Evolutionary conservation across 805 yeast species (phyloP).

Genomic region (Ogataea naganishii): DNA sequence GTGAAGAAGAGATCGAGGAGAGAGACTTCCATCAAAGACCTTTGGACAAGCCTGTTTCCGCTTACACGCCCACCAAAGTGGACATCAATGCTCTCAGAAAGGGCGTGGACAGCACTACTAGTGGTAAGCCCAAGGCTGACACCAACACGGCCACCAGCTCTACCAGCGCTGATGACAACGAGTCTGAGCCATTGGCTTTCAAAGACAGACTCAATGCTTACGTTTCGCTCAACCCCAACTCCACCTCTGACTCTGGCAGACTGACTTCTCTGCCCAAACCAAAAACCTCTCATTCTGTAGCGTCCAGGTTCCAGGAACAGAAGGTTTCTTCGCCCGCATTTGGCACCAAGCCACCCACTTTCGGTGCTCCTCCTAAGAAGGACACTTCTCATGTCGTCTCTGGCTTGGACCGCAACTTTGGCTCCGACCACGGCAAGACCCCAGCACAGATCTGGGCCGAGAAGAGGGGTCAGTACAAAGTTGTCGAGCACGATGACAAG

Average conservation of each 20-base stretch:
- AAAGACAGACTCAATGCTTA: slow-evolving; percentile 30
- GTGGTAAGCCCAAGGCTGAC: slow-evolving; percentile 22
- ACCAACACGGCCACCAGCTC: slow-evolving; percentile 6
- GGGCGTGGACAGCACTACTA: slow-evolving; percentile 37
- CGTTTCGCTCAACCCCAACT: slow-evolving; percentile 18
- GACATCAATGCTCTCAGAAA: slow-evolving; percentile 46
- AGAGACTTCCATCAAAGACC: slow-evolving; percentile 45
- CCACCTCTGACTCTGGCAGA: slow-evolving; percentile 34
- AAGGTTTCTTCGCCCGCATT: slow-evolving; percentile 23
- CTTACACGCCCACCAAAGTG: slow-evolving; percentile 62
- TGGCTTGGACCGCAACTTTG: slow-evolving; percentile 57
- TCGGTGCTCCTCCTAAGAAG: slow-evolving; percentile 19
- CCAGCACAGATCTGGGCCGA: slow-evolving; percentile 98
- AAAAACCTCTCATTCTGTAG: slow-evolving; percentile 40
- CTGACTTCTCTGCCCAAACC: slow-evolving; percentile 59
- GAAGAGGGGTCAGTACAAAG: slow-evolving; percentile 60
- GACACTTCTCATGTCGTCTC: slow-evolving; percentile 41
- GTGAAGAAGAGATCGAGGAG: slow-evolving; percentile 47
- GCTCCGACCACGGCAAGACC: slow-evolving; percentile 67
- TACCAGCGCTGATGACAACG: slow-evolving; percentile 23
- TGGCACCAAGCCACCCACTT: slow-evolving; percentile 25
- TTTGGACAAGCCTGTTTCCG: slow-evolving; percentile 44
- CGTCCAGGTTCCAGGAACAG: slow-evolving; percentile 37
- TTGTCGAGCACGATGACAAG: slow-evolving; percentile 24
- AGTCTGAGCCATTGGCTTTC: slow-evolving; percentile 38